Percentiles rank a stretch among this genome's conserved stretches.
Conservation (phyloP, 2,329 filamentous ascomycete species). For the Talaromyces sp. region DNA sequence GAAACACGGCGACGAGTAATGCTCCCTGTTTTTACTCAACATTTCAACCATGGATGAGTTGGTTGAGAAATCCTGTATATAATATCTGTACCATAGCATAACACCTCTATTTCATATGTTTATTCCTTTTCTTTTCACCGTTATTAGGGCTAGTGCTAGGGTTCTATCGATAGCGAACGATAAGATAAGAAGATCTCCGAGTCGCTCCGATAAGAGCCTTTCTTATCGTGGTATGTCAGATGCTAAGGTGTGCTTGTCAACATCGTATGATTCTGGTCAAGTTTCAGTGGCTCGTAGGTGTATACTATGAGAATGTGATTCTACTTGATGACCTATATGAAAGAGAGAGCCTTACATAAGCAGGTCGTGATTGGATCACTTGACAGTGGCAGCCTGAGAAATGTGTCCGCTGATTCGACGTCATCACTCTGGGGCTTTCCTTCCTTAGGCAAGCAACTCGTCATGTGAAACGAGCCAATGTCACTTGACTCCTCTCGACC, state of each 20-base stretch:
- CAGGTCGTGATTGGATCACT: slow-evolving; percentile 22
- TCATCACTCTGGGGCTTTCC: background rate
- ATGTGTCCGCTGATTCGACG: background rate
- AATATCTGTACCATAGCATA: background rate
- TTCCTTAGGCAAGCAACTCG: slow-evolving; percentile 5
- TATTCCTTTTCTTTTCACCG: background rate
- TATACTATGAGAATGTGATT: background rate
- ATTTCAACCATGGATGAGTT: background rate
- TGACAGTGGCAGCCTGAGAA: background rate
- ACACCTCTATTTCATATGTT: background rate
- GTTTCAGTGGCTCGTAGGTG: too few relatives aligned
- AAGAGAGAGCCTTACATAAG: background rate
- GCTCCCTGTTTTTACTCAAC: background rate
- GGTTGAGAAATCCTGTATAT: background rate
- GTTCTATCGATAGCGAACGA: background rate
- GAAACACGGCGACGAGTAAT: background rate
- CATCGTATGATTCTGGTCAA: background rate
- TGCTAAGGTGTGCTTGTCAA: background rate
- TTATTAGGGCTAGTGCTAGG: background rate
- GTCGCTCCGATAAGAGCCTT: background rate
- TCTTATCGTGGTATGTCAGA: background rate
- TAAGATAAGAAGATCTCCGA: background rate
- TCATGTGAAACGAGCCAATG: slow-evolving; percentile 10
- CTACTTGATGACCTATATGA: background rate
- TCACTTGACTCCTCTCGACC: slow-evolving; percentile 1